Conservation (phyloP, 257 asterid species). For the Plectranthus barbatus region DNA sequence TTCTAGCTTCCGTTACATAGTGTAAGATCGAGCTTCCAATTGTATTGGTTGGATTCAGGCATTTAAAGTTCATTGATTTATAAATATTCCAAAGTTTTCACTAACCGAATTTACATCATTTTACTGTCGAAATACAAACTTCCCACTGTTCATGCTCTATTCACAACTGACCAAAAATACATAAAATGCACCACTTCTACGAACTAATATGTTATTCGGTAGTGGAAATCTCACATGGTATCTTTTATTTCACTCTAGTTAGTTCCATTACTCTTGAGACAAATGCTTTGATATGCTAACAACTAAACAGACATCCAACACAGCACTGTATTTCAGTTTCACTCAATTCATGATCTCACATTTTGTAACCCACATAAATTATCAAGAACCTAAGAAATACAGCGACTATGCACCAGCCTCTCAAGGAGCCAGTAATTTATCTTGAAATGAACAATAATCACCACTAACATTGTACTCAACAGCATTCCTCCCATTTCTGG, state of each 20-base stretch:
- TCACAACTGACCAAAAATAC: not conserved
- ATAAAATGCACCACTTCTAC: not conserved
- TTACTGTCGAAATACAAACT: not conserved
- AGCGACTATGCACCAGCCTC: not conserved
- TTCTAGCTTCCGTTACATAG: not conserved
- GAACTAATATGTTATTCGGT: not conserved
- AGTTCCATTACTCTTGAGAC: not conserved
- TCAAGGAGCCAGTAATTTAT: too few species aligned
- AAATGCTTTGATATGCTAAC: not conserved
- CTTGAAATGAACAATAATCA: too few species aligned
- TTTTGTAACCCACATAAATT: not conserved
- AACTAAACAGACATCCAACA: too few species aligned
- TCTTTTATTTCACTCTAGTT: not conserved
- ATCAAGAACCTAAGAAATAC: not conserved
- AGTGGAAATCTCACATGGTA: not conserved
- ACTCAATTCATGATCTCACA: too few species aligned
- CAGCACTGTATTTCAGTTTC: not conserved
- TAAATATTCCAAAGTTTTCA: too few species aligned
- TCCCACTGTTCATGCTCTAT: not conserved
- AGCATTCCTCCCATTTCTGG: not conserved
- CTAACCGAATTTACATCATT: not conserved
- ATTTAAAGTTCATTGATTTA: too few species aligned
- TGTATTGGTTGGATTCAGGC: too few species aligned
- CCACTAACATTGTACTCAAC: not conserved
- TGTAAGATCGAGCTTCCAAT: not conserved